These are phyloP conservation scores for Orychophragmus violaceus DNA, from an alignment of 345 rosid genomes.

Conservation along the genomic window DNA sequence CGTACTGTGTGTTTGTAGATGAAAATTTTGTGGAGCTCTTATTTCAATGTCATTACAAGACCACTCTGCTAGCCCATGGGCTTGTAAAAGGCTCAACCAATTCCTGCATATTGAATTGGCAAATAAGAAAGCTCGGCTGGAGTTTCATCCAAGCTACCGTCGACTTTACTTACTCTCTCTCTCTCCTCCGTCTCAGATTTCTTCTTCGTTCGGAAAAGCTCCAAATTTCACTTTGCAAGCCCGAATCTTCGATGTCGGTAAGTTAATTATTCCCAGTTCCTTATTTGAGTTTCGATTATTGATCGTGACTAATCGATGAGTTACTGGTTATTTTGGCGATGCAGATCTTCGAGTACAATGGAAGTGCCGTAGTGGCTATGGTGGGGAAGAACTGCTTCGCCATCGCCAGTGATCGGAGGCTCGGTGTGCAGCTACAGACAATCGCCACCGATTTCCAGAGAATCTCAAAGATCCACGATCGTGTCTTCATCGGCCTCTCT, in stretches of 20 bases:
- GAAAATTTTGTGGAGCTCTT: background rate
- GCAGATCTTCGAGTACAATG: constrained; percentile 97
- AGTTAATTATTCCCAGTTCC: constrained; percentile 2
- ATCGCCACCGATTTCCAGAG: constrained; percentile 93
- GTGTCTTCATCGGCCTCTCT: constrained; percentile 79
- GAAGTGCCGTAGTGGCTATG: constrained; percentile 97
- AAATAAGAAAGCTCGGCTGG: constrained; percentile 20
- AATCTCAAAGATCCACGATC: constrained; percentile 78
- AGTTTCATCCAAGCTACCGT: constrained; percentile 41
- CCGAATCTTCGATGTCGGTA: constrained; percentile 49
- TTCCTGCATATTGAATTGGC: background rate
- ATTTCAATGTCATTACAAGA: background rate
- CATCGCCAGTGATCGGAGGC: constrained; percentile 89
- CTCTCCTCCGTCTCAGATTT: constrained; percentile 13
- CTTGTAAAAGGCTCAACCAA: background rate
- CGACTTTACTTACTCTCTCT: constrained; percentile 12
- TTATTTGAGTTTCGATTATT: background rate
- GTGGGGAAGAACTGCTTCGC: constrained; percentile 99
- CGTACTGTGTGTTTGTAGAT: background rate
- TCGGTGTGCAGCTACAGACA: constrained; percentile 93
- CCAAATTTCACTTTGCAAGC: background rate
- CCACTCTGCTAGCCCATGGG: background rate
- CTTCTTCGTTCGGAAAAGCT: constrained; percentile 21
- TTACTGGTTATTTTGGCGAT: background rate
- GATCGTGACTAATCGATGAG: background rate